Percentiles rank a stretch among this genome's conserved stretches.
phyloP scores from a whole-genome alignment of 768 basidiomycete species.

The Hortiboletus campestris region DNA sequence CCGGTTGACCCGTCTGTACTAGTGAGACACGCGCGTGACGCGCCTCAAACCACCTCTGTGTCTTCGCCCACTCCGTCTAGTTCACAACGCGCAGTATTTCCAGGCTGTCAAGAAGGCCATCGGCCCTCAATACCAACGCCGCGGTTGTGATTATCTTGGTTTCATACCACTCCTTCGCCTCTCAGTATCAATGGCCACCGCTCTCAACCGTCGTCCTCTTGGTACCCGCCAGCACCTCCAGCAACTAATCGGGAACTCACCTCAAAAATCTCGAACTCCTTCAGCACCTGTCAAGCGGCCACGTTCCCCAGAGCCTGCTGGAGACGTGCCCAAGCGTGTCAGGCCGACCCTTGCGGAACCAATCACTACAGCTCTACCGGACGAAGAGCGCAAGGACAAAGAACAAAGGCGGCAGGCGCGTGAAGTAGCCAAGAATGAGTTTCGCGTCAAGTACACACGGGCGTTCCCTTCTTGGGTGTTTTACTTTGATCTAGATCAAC shows the following conservation, averaged over 20 bases:
- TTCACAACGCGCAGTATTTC: background rate
- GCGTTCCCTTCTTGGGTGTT: conserved; percentile 86
- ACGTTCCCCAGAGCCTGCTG: conserved; percentile 48
- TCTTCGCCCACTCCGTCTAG: conserved; percentile 1
- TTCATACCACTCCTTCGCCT: background rate
- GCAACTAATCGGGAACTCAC: conserved; percentile 33
- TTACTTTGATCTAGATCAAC: conserved; percentile 72
- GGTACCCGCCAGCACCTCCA: conserved; percentile 41
- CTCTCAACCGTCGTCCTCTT: conserved; percentile 47
- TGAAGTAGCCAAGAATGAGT: conserved; percentile 63
- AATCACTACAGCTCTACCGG: conserved; percentile 21
- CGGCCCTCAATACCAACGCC: background rate
- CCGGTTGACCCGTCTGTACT: background rate
- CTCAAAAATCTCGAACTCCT: conserved; percentile 34
- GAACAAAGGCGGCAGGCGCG: conserved; percentile 50
- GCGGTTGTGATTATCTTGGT: conserved; percentile 3
- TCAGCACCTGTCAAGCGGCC: conserved; percentile 43
- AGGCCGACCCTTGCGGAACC: conserved; percentile 34
- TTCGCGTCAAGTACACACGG: conserved; percentile 77
- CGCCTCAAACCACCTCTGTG: conserved; percentile 1
- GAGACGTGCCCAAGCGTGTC: conserved; percentile 45
- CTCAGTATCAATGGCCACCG: conserved; percentile 39
- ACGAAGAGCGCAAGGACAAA: conserved; percentile 43
- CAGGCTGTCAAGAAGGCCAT: background rate
- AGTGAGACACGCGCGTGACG: background rate